Evolutionary conservation across 768 basidiomycete species (phyloP).

Genomic region (Tephrocybe rancida): DNA sequence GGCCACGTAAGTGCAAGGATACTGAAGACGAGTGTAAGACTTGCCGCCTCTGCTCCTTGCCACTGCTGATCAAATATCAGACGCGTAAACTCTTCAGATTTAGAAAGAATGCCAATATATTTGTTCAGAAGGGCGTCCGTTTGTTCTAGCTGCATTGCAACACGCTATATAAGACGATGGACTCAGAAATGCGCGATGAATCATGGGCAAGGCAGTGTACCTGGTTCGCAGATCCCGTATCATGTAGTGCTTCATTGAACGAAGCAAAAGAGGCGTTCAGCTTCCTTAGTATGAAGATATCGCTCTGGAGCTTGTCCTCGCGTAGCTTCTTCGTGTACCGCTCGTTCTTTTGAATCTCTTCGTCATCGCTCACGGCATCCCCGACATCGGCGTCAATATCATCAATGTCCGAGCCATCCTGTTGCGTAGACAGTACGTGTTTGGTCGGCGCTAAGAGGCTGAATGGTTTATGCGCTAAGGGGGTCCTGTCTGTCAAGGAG

Average conservation of each 20-base stretch:
- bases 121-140: constrained; percentile 76
- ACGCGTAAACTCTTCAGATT: constrained; percentile 67
- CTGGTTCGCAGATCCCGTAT: constrained; percentile 70
- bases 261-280: constrained; percentile 69
- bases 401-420: not conserved
- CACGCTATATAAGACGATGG: constrained; percentile 42
- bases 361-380: constrained; percentile 8
- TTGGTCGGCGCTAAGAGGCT: constrained; percentile 18
- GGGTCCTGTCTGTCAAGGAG: constrained; percentile 30
- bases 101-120: constrained; percentile 69
- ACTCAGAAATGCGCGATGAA: not conserved
- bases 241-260: constrained; percentile 68
- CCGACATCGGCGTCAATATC: constrained; percentile 5
- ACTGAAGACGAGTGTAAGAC: constrained; percentile 20
- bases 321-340: constrained; percentile 25
- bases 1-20: not conserved
- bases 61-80: constrained; percentile 79
- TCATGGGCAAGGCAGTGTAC: constrained; percentile 39
- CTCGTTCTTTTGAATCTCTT: constrained; percentile 23
- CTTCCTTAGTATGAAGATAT: constrained; percentile 72
- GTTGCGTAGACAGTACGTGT: constrained; percentile 13
- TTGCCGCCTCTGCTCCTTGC: constrained; percentile 73
- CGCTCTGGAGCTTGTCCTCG: constrained; percentile 77
- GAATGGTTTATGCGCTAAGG: constrained; percentile 13
- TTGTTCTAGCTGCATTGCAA: constrained; percentile 66